phyloP scores from a whole-genome alignment of 495 filamentous ascomycete genomes.

The Annulohypoxylon moriforme region DNA sequence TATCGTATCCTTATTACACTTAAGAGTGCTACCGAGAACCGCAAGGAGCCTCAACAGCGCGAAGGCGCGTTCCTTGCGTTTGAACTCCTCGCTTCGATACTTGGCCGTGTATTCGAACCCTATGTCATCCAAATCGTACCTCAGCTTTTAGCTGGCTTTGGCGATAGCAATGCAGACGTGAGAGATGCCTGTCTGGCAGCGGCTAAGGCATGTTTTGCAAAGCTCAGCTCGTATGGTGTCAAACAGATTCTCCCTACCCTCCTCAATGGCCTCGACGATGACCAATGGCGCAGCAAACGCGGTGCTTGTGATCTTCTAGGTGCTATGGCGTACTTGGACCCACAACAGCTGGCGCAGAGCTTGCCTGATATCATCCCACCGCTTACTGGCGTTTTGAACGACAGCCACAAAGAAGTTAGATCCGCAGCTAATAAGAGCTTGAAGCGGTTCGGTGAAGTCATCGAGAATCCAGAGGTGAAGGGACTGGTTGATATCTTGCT shows the following conservation, averaged over 20 bases:
- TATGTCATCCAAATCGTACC: constrained; percentile 97
- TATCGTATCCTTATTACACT: constrained; percentile 86
- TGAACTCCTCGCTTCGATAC: constrained; percentile 85
- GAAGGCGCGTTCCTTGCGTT: constrained; percentile 91
- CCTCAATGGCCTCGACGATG: constrained; percentile 91
- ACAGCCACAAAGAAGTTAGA: constrained; percentile 97
- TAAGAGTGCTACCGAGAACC: constrained; percentile 84
- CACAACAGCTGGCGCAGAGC: constrained; percentile 90
- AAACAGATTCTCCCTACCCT: constrained; percentile 93
- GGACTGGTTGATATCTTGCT: constrained; percentile 87
- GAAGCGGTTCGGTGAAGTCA: constrained; percentile 97
- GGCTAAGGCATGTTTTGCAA: constrained; percentile 92
- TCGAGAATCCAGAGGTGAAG: constrained; percentile 97
- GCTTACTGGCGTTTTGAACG: constrained; percentile 90
- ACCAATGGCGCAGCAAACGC: constrained; percentile 98
- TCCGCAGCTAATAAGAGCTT: constrained; percentile 91
- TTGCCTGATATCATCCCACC: constrained; percentile 97
- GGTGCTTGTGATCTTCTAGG: constrained; percentile 95
- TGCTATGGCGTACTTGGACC: constrained; percentile 97
- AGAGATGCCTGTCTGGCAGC: constrained; percentile 92
- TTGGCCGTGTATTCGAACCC: constrained; percentile 91
- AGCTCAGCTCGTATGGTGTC: constrained; percentile 93
- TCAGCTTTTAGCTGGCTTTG: constrained; percentile 87
- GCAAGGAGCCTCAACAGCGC: constrained; percentile 87
- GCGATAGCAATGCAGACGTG: constrained; percentile 87